phyloP scores from a whole-genome alignment of 805 yeast genomes.

The Helenozyma baotianmanensis region DNA sequence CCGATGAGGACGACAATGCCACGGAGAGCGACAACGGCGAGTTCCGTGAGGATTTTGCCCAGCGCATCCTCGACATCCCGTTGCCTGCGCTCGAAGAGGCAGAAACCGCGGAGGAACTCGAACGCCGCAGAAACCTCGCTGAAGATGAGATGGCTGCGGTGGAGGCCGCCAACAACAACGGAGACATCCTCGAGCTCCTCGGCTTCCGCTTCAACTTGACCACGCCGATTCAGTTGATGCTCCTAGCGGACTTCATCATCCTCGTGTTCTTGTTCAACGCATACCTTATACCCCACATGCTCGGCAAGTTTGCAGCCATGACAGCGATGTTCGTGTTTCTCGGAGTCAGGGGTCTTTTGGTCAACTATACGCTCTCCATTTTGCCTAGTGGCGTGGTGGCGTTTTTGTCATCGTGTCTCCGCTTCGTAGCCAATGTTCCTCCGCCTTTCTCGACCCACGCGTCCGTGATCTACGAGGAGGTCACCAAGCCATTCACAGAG shows the following conservation, averaged over 20 bases:
- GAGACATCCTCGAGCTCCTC: constrained; percentile 30
- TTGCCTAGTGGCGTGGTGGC: constrained; percentile 56
- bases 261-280: constrained; percentile 36
- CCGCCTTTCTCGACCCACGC: neutral
- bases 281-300: constrained; percentile 45
- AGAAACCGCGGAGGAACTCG: constrained; percentile 15
- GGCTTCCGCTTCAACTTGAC: constrained; percentile 31
- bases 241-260: constrained; percentile 27
- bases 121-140: constrained; percentile 8
- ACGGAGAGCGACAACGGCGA: constrained; percentile 1
- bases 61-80: neutral
- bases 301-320: constrained; percentile 30
- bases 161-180: constrained; percentile 12
- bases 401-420: constrained; percentile 5
- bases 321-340: constrained; percentile 1
- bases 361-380: constrained; percentile 58
- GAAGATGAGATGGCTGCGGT: constrained; percentile 15
- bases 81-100: neutral
- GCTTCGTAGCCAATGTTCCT: too few relatives aligned
- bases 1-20: neutral
- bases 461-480: too few relatives aligned
- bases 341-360: constrained; percentile 24
- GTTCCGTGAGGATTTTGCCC: constrained; percentile 1
- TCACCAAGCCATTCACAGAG: constrained; percentile 5
- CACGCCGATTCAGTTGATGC: constrained; percentile 34